These are phyloP conservation scores for Penicillium verrucosum DNA, from an alignment of 2,329 filamentous ascomycete species.

Conservation along the genomic window DNA sequence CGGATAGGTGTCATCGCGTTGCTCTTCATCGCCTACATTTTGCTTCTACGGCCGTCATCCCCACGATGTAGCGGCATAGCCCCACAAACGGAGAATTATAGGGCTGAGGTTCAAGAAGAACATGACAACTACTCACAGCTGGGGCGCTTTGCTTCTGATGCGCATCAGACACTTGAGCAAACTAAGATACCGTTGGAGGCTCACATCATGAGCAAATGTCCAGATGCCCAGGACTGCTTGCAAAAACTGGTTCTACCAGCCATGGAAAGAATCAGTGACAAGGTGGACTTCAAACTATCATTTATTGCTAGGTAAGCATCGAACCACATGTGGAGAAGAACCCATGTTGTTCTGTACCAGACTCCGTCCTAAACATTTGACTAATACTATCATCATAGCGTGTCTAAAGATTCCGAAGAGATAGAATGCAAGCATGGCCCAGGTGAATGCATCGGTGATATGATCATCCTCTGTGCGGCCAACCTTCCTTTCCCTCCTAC, in stretches of 20 bases:
- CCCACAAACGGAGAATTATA: background rate
- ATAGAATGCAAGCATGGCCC: slow-evolving; percentile 88
- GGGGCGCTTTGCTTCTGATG: background rate
- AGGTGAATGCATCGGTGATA: slow-evolving; percentile 87
- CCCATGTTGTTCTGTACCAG: background rate
- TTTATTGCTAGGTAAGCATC: slow-evolving; percentile 74
- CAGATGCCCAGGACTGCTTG: slow-evolving; percentile 82
- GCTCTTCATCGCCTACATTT: slow-evolving; percentile 14
- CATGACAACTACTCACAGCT: background rate
- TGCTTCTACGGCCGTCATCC: slow-evolving; percentile 6
- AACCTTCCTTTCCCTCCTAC: slow-evolving; percentile 52
- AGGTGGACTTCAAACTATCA: slow-evolving; percentile 86
- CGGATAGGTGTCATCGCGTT: slow-evolving; percentile 11
- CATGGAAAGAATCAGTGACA: slow-evolving; percentile 77
- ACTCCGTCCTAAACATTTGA: background rate
- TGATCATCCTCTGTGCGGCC: slow-evolving; percentile 86
- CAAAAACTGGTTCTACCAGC: slow-evolving; percentile 75
- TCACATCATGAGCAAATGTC: slow-evolving; percentile 97
- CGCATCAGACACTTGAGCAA: background rate
- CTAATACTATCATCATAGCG: slow-evolving; percentile 38
- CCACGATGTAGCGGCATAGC: background rate
- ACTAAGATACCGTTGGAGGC: slow-evolving; percentile 73
- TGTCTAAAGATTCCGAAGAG: slow-evolving; percentile 71
- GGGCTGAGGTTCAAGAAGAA: background rate
- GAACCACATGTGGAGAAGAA: background rate